phyloP scores from a whole-genome alignment of 805 yeast species.

The Starmerella kuoi region DNA sequence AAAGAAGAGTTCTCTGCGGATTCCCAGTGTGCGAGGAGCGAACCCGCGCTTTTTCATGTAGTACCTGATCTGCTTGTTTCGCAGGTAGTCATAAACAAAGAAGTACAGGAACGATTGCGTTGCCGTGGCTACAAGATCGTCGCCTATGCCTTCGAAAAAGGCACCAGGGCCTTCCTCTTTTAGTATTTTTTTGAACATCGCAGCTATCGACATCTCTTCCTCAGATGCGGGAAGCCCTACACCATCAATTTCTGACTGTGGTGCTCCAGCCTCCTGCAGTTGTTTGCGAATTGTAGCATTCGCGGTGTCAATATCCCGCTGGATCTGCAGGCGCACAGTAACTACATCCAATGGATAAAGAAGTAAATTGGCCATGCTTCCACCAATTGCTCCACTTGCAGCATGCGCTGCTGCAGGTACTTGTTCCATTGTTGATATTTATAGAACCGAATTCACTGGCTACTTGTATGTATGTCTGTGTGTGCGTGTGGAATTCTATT shows the following conservation, averaged over 20 bases:
- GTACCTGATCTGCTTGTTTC: constrained; percentile 21
- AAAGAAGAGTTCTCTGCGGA: constrained; percentile 25
- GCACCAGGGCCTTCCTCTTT: constrained; percentile 57
- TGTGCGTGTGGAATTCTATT: too few relatives aligned
- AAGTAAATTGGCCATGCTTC: constrained; percentile 25
- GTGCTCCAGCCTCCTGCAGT: neutral
- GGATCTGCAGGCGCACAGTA: constrained; percentile 28
- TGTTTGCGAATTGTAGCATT: neutral
- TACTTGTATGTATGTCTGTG: too few relatives aligned
- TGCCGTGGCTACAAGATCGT: constrained; percentile 25
- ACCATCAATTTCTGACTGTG: neutral
- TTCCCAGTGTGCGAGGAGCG: constrained; percentile 24
- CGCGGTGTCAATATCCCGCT: constrained; percentile 15
- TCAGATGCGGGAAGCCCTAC: constrained; percentile 39
- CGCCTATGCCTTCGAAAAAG: constrained; percentile 70
- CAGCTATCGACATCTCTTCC: constrained; percentile 36
- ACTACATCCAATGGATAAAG: constrained; percentile 27
- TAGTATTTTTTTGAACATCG: constrained; percentile 63
- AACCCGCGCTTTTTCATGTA: constrained; percentile 17
- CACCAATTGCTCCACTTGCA: constrained; percentile 28
- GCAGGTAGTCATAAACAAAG: constrained; percentile 26
- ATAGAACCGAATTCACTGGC: too few relatives aligned
- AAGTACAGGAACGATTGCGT: constrained; percentile 28
- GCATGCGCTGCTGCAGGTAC: constrained; percentile 26
- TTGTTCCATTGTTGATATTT: constrained; percentile 11